Conservation (phyloP, 1,284 basidiomycete species). For the Agaricales sp. region DNA sequence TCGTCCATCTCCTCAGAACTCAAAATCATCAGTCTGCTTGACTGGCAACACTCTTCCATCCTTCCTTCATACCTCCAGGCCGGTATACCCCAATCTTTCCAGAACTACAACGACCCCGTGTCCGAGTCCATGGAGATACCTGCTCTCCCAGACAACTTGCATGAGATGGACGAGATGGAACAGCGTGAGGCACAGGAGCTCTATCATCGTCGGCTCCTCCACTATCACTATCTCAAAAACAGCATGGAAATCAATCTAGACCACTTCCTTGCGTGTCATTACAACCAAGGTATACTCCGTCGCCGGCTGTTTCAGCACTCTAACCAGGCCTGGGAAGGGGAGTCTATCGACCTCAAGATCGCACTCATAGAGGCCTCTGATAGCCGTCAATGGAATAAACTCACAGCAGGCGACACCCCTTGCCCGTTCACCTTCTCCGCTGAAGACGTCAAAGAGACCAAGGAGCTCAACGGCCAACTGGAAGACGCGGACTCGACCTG, state of each 20-base stretch:
- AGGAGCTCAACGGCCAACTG: not conserved
- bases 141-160: not conserved
- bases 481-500: not conserved
- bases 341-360: not conserved
- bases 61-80: not conserved
- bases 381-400: not conserved
- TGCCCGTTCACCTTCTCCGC: not conserved
- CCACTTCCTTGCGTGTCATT: not conserved
- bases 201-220: not conserved
- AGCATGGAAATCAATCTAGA: not conserved
- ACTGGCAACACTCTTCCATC: not conserved
- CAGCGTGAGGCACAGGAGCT: not conserved
- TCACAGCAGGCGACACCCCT: not conserved
- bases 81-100: not conserved
- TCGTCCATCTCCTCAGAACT: too few relatives aligned
- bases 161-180: not conserved
- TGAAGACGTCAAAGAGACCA: not conserved
- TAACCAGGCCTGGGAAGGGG: not conserved
- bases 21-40: not conserved
- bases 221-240: not conserved
- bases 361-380: not conserved
- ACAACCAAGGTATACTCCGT: not conserved
- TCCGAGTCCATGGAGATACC: not conserved
- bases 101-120: not conserved
- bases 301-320: not conserved